Evolutionary conservation across 2,329 filamentous ascomycete species (phyloP), one percentile per base, ranked within the genome.

Genomic region (Scytalidium sp.): DNA sequence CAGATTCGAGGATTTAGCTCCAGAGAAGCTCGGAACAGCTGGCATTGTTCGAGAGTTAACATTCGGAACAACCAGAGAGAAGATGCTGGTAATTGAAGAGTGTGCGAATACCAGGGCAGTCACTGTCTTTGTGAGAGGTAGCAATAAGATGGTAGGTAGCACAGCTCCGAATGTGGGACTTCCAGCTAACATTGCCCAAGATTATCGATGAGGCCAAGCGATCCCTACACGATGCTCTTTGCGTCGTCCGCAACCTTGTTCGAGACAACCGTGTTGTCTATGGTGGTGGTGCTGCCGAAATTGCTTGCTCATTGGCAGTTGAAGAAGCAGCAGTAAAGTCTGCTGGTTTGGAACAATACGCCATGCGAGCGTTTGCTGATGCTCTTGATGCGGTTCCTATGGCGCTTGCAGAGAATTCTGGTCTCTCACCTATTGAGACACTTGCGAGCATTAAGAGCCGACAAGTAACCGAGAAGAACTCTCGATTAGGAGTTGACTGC

Each of bases 81-180:
- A 99, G 83, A 99, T 99, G 94, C 79, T 99, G 62, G 90, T 99
- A 50, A 99, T 99, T 62, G 95, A 99, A 75, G 94, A 99, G 74
- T 99, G 94, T 67, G 94, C 95, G 65, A 99, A 99, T 76, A 96
- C 90, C 51, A 81, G 94, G 63, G 94, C 94, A 41, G 95, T 99
- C 53, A 99, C 94, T 2, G 85, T 96, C 49, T 99, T 99, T 70
- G 89, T 99, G 53, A 82, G 94, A 64, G 94, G 94, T 64, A 96
- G 91, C 79, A 99, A 99, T 82, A 99, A 97, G 80, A 99, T 99
- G 94, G 90, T 93, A 72, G 67, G 80, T 71, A 46, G 20, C 41
- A 29, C 36, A 49, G 40, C 47, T n/a, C 48, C 48, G 21, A 43
- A 43, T 36, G 13, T 22, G 47, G 47, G 11, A 39, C 39, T 41